phyloP scores from a whole-genome alignment of 2,329 filamentous ascomycete genomes.

The Sclerotinia nivalis region DNA sequence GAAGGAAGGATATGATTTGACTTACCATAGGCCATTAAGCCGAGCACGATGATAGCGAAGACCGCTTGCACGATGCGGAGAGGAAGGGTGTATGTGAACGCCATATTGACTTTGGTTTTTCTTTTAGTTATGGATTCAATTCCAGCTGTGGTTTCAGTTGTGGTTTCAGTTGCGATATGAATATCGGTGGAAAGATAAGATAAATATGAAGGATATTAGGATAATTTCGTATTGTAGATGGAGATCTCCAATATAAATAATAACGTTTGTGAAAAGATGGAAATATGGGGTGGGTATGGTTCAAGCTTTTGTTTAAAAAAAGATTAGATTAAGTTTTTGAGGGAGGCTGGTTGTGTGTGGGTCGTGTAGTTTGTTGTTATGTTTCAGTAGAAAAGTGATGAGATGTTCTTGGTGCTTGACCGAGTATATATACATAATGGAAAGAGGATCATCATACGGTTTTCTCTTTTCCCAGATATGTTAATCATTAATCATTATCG shows the following conservation, averaged over 20 bases:
- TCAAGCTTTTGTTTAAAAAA: neutral
- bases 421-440: slow-evolving; percentile 21
- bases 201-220: neutral
- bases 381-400: slow-evolving; percentile 17
- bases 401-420: slow-evolving; percentile 9
- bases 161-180: neutral
- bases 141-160: too few relatives aligned
- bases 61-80: slow-evolving; percentile 67
- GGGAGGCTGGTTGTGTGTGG: slow-evolving; percentile 1
- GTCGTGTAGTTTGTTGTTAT: slow-evolving; percentile 9
- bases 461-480: neutral
- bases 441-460: neutral
- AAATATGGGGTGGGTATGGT: slow-evolving; percentile 5
- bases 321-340: neutral
- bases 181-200: neutral
- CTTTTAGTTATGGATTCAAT: neutral
- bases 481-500: neutral
- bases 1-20: slow-evolving; percentile 2
- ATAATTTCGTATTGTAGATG: neutral
- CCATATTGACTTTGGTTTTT: slow-evolving; percentile 45
- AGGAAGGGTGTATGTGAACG: slow-evolving; percentile 51
- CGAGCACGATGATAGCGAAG: slow-evolving; percentile 73
- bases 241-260: slow-evolving; percentile 6
- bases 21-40: slow-evolving; percentile 70
- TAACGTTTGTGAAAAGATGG: neutral